These are phyloP conservation scores for Pseudopediastrum boryanum DNA, from an alignment of 139 green algal species.

Conservation along the genomic window DNA sequence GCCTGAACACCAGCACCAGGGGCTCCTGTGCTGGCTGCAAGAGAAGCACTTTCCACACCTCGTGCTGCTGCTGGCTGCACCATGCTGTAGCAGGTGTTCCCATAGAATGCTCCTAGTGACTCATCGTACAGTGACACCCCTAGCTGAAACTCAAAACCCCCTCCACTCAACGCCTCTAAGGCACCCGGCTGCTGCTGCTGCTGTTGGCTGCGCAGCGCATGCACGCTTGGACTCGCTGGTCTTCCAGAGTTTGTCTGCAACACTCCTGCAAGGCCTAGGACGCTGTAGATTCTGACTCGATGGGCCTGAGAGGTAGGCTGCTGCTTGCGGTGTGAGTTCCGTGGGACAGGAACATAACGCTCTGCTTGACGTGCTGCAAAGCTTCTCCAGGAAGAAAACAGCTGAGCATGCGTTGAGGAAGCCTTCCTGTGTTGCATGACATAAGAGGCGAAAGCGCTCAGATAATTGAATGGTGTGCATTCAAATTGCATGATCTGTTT, in stretches of 20 bases:
- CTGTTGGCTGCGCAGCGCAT: not conserved
- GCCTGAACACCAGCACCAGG: no score
- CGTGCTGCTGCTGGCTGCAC: not conserved
- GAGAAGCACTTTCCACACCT: no score
- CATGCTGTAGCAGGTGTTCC: conserved; percentile 53
- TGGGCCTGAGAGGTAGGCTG: no score
- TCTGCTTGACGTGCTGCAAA: conserved; percentile 7
- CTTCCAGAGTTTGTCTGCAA: no score
- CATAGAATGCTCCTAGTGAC: conserved; percentile 62
- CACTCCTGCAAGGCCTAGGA: no score
- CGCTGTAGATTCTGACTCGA: no score
- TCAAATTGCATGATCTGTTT: not conserved
- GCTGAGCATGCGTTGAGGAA: not conserved
- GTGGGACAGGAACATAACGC: conserved; percentile 10
- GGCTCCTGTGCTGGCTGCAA: no score
- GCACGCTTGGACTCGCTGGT: no score
- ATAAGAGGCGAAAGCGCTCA: not conserved
- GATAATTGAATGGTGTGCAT: not conserved
- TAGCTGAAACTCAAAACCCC: conserved; percentile 64
- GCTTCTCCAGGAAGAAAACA: not conserved
- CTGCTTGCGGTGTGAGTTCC: conserved; percentile 32
- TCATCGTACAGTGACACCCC: conserved; percentile 69
- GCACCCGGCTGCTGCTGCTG: conserved; percentile 46
- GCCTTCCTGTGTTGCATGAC: not conserved
- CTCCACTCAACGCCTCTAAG: conserved; percentile 38